phyloP scores from a whole-genome alignment of 2,329 filamentous ascomycete species.

The Microdochium bolleyi region DNA sequence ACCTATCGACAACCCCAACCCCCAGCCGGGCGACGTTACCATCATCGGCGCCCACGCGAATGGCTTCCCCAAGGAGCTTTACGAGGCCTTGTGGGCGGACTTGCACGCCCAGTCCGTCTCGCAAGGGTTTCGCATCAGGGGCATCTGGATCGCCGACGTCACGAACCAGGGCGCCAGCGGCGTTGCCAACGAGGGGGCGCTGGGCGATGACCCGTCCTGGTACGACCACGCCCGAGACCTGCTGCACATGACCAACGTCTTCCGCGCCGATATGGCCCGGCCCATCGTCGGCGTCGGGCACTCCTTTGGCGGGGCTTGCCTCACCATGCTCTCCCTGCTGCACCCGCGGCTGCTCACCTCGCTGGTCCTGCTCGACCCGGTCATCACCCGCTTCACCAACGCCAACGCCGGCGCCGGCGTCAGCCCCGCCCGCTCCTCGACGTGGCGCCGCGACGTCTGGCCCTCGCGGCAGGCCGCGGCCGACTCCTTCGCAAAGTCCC shows the following conservation, averaged over 20 bases:
- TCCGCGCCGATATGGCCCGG: slow-evolving; percentile 70
- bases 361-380: slow-evolving; percentile 76
- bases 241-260: slow-evolving; percentile 75
- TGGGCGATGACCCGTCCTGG: slow-evolving; percentile 88
- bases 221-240: slow-evolving; percentile 79
- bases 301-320: slow-evolving; percentile 74
- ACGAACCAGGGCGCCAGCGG: slow-evolving; percentile 76
- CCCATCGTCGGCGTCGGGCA: slow-evolving; percentile 82
- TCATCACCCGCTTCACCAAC: slow-evolving; percentile 50
- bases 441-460: slow-evolving; percentile 73
- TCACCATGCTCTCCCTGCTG: slow-evolving; percentile 64
- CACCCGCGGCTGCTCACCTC: slow-evolving; percentile 74
- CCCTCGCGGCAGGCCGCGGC: slow-evolving; percentile 64
- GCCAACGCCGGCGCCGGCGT: slow-evolving; percentile 24
- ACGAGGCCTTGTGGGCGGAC: slow-evolving; percentile 88
- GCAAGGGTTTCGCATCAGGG: slow-evolving; percentile 61
- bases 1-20: slow-evolving; percentile 60
- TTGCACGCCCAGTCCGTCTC: slow-evolving; percentile 50
- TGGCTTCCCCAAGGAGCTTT: slow-evolving; percentile 91
- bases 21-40: slow-evolving; percentile 70
- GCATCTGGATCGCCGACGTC: slow-evolving; percentile 88
- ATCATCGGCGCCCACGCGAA: slow-evolving; percentile 86
- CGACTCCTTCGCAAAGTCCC: slow-evolving; percentile 55
- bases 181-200: slow-evolving; percentile 62
- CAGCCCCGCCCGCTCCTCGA: slow-evolving; percentile 51